Percentiles rank a stretch among this genome's conserved stretches.
Conservation (phyloP, 495 filamentous ascomycete genomes). For the Astrothelium subdiscretum region DNA sequence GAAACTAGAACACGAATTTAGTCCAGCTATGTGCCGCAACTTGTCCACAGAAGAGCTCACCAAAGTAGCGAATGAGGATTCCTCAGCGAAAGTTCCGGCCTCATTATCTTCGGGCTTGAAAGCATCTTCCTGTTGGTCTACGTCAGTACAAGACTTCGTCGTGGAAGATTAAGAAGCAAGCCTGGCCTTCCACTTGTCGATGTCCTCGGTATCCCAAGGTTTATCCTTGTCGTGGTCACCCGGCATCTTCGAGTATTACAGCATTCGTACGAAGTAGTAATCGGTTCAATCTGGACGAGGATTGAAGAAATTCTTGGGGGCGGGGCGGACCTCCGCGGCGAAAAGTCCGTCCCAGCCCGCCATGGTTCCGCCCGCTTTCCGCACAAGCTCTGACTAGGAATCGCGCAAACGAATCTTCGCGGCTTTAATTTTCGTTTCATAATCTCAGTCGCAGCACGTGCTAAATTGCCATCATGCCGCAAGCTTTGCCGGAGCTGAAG, state of each 20-base stretch:
- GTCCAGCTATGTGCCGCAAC: too few relatives aligned
- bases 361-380: too few relatives aligned
- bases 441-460: neutral
- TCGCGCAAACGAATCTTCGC: too few relatives aligned
- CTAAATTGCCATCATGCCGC: slow-evolving; percentile 61
- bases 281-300: neutral
- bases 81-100: slow-evolving; percentile 78
- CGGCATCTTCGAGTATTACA: slow-evolving; percentile 51
- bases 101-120: slow-evolving; percentile 80
- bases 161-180: slow-evolving; percentile 24
- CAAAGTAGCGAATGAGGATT: slow-evolving; percentile 80
- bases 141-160: neutral
- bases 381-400: neutral
- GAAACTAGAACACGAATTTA: slow-evolving; percentile 40
- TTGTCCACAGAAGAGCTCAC: too few relatives aligned
- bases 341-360: neutral
- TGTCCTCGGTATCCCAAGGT: slow-evolving; percentile 95
- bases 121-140: slow-evolving; percentile 47
- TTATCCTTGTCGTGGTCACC: slow-evolving; percentile 91
- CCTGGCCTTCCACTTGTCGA: slow-evolving; percentile 80
- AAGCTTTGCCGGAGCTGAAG: slow-evolving; percentile 97
- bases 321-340: neutral
- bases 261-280: neutral
- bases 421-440: neutral
- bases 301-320: neutral